Evolutionary conservation across 352 stramenopile genomes (phyloP), one percentile per base, ranked within the genome.

Genomic region (Aphanomyces invadans): DNA sequence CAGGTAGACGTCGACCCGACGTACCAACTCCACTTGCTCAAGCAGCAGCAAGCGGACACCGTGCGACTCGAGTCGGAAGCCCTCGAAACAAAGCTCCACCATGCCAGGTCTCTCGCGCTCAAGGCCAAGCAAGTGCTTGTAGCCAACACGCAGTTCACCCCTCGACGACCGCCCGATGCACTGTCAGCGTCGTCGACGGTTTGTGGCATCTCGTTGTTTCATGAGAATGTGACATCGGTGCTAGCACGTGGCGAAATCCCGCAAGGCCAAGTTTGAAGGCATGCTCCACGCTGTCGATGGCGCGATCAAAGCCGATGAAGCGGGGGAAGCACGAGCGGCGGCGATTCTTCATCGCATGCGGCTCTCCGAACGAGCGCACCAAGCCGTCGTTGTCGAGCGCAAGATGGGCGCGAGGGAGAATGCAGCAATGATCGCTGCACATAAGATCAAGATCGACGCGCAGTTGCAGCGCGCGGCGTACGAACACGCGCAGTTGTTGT

Each of bases 401-500:
- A 21, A 28, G 11, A 38, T 67, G 19, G 42, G 10, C 32, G 21
- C 48, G 7, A 17, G 60, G 11, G 60, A 67, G 60, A 39, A 25
- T 11, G 39, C 60, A 21, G 60, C 60, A 2, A 23, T 21, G 25
- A 67, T 59, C 29, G 60, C 60, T 36, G 46, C 26, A 15, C 60
- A 67, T 19, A 67, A 67, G n/a, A 51, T 67, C 7, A 9, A 49
- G 19, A 51, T 67, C 46, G 60, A 67, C 33, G 60, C 46, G 17
- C 38, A 49, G 33, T 29, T 67, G 11, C 60, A 67, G 36, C 45
- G 60, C 21, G 48, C 48, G 11, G 39, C 29, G 33, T 67, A 67
- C 60, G 33, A 56, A 32, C 45, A 60, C n/a, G 21, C 48, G n/a
- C 60, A 67, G 26, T 31, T 39, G 2, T 26, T 48, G 10, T 44